Evolutionary conservation across 2,329 filamentous ascomycete species (phyloP).

Genomic region (Juglanconis oblonga): DNA sequence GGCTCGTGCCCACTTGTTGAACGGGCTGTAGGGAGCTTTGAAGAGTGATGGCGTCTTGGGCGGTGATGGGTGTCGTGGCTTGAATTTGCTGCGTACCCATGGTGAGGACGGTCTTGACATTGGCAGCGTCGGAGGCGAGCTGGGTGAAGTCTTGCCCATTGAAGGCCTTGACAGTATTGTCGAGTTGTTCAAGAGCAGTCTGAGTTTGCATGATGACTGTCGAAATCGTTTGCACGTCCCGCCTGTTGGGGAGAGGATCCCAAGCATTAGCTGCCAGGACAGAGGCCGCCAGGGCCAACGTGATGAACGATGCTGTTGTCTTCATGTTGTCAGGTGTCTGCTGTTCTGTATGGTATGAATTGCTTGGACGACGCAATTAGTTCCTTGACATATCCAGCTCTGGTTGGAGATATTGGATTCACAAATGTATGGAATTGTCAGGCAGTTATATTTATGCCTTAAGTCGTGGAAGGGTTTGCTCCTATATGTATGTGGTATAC

Average conservation of each 20-base stretch:
- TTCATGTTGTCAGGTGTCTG: constrained; percentile 17
- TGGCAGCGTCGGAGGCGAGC: constrained; percentile 23
- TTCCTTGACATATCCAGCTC: too few species aligned
- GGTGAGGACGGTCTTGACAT: constrained; percentile 23
- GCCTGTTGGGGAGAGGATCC: constrained; percentile 17
- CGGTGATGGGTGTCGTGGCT: constrained; percentile 8
- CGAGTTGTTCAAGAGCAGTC: constrained; percentile 25
- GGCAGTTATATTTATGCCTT: neutral
- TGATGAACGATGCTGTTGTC: constrained; percentile 8
- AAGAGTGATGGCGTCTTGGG: constrained; percentile 19
- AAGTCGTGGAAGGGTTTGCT: neutral
- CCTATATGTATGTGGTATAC: neutral
- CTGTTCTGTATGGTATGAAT: neutral
- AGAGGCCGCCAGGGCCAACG: constrained; percentile 24
- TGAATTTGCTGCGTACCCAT: constrained; percentile 9
- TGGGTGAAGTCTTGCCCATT: constrained; percentile 21
- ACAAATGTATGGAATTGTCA: too few species aligned
- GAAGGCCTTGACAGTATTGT: constrained; percentile 28
- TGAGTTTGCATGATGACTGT: constrained; percentile 24
- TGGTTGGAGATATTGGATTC: too few species aligned
- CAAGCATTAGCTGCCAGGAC: constrained; percentile 18
- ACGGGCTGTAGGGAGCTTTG: constrained; percentile 21
- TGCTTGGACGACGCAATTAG: too few species aligned
- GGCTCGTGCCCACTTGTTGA: constrained; percentile 24
- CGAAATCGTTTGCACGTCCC: constrained; percentile 24